Percentiles rank a stretch among this genome's conserved stretches.
Evolutionary conservation across 805 yeast species (phyloP).

Genomic region (Starmera caribaea): DNA sequence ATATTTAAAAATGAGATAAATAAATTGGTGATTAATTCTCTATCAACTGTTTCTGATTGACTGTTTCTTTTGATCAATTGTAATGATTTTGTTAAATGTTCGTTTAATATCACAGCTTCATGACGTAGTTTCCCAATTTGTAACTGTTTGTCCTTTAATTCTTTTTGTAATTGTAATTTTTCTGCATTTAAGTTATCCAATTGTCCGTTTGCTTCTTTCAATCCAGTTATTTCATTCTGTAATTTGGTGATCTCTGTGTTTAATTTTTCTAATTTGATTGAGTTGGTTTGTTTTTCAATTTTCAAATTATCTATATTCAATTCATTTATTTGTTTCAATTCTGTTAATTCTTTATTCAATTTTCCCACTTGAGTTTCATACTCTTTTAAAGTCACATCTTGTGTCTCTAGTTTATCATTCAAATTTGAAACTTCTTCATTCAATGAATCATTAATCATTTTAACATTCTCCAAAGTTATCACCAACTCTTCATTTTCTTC

Average conservation of each 20-base stretch:
- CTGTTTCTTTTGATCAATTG: slow-evolving; percentile 73
- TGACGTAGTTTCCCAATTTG: slow-evolving; percentile 87
- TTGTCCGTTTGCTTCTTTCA: slow-evolving; percentile 16
- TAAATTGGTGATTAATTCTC: slow-evolving; percentile 80
- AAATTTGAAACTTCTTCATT: slow-evolving; percentile 30
- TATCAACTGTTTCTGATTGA: slow-evolving; percentile 71
- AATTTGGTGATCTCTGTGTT: slow-evolving; percentile 1
- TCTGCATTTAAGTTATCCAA: slow-evolving; percentile 16
- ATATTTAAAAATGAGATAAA: slow-evolving; percentile 75
- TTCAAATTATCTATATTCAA: background rate
- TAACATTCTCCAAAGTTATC: slow-evolving; percentile 24
- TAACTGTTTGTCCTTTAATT: slow-evolving; percentile 59
- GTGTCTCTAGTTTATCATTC: slow-evolving; percentile 12
- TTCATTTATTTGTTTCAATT: slow-evolving; percentile 1
- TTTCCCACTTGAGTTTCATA: too few species aligned
- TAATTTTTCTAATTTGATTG: slow-evolving; percentile 2
- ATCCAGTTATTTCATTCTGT: slow-evolving; percentile 18
- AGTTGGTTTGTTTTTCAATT: background rate
- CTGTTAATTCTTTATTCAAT: slow-evolving; percentile 1
- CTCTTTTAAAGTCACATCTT: slow-evolving; percentile 1
- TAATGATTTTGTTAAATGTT: slow-evolving; percentile 89
- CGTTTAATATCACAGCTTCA: slow-evolving; percentile 88
- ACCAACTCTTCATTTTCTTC: slow-evolving; percentile 28
- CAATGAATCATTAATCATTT: slow-evolving; percentile 22
- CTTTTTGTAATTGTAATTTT: slow-evolving; percentile 34